phyloP scores from a whole-genome alignment of 192 early-diverging fungal genomes.

The Chytriomyces sp. region DNA sequence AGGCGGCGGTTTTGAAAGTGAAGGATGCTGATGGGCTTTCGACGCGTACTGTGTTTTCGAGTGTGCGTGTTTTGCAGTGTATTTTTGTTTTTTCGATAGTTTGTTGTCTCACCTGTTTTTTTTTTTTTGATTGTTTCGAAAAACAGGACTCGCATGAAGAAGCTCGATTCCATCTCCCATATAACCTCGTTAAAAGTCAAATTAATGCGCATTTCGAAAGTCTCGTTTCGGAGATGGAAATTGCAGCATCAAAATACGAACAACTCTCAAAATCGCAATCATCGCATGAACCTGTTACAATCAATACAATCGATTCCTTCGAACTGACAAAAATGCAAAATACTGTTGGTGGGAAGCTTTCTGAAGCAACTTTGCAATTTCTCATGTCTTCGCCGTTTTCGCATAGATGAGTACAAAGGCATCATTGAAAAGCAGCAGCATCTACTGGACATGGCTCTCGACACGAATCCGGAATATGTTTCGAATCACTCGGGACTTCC shows the following conservation, averaged over 20 bases:
- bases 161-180: conserved; percentile 30
- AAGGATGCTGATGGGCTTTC: conserved; percentile 11
- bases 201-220: too few species aligned
- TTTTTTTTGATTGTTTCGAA: background rate
- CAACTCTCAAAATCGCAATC: too few species aligned
- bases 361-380: too few species aligned
- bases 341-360: too few species aligned
- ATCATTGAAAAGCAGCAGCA: conserved; percentile 54
- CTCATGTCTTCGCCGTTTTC: background rate
- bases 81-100: background rate
- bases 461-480: conserved; percentile 4
- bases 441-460: conserved; percentile 44
- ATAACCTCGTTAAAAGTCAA: background rate
- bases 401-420: conserved; percentile 51
- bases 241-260: too few species aligned
- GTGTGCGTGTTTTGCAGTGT: too few species aligned
- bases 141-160: conserved; percentile 20
- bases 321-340: too few species aligned
- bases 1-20: background rate
- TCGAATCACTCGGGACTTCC: too few species aligned
- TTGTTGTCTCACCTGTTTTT: background rate
- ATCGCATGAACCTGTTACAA: too few species aligned
- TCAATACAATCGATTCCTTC: too few species aligned
- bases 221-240: too few species aligned
- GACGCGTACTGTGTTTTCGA: too few species aligned